Evolutionary conservation across 768 basidiomycete genomes (phyloP).

Genomic region (Pulveroboletus sp.): DNA sequence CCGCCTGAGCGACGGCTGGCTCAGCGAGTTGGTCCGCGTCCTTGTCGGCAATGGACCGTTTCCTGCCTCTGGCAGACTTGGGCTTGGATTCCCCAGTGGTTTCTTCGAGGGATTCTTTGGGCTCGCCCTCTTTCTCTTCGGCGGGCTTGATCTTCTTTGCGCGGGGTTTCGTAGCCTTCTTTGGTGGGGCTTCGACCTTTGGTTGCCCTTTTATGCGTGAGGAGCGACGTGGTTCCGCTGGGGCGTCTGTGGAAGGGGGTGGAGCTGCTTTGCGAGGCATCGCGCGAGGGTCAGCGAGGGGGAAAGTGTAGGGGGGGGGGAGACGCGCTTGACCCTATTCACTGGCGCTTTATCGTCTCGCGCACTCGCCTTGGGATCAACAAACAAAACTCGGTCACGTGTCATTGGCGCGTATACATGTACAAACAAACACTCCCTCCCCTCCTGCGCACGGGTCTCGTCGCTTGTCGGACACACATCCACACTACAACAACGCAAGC

Average conservation of each 20-base stretch:
- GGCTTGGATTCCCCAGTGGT: slow-evolving; percentile 35
- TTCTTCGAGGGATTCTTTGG: slow-evolving; percentile 30
- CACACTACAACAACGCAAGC: slow-evolving; percentile 5
- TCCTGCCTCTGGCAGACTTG: slow-evolving; percentile 48
- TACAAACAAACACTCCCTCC: slow-evolving; percentile 20
- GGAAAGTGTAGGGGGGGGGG: slow-evolving; percentile 17
- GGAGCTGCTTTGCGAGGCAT: slow-evolving; percentile 74
- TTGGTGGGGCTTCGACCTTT: slow-evolving; percentile 44
- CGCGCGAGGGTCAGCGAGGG: slow-evolving; percentile 9
- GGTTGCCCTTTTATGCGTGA: slow-evolving; percentile 70
- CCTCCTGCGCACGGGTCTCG: slow-evolving; percentile 16
- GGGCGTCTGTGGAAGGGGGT: slow-evolving; percentile 32
- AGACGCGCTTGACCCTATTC: slow-evolving; percentile 32
- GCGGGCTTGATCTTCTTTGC: slow-evolving; percentile 39
- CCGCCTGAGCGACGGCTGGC: slow-evolving; percentile 35
- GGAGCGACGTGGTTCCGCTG: slow-evolving; percentile 61
- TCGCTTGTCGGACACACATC: no score
- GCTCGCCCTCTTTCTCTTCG: slow-evolving; percentile 44
- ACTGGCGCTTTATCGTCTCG: slow-evolving; percentile 31
- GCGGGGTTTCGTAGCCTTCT: slow-evolving; percentile 65
- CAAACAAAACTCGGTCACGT: slow-evolving; percentile 35
- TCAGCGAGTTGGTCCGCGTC: slow-evolving; percentile 34
- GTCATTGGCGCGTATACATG: slow-evolving; percentile 28
- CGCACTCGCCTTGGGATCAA: slow-evolving; percentile 24
- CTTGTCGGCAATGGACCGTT: slow-evolving; percentile 44